Base-by-base conservation (phyloP, 176 grass and related monocot genomes). In the Avena sativa region DNA sequence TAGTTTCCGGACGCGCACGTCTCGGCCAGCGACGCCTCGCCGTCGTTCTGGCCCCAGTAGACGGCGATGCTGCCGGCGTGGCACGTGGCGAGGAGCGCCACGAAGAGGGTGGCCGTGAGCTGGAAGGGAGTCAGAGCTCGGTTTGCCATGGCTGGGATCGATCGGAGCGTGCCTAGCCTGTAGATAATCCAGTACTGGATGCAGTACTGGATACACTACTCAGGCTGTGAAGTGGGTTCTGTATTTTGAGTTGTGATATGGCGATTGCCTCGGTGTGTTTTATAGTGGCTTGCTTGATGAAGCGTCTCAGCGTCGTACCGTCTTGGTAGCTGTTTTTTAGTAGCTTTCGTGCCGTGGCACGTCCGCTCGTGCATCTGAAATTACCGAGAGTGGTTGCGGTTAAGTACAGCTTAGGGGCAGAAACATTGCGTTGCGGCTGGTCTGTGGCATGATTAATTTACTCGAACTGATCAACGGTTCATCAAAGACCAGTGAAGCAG, bases 41-140 rank as follows among this genome's bases (percentile, higher is more conserved):
- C 61, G 74, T 76, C 85, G 83, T 93, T 93, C 79, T 93, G 86
- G 44, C 91, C 93, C 91, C 88, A 91, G 69, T 91, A 95, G 13
- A 93, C 46, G 1, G 93, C 80, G 30, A 95, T 91, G 58, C 79
- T 17, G 51, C 93, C 93, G 71, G 86, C 91, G 3, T 93, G 88
- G 78, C 83, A 81, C 15, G 76, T 89, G 10, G 25, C 75, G 0
- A 84, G 15, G 44, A 95, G 76, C 13, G 61, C 71, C 80, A 48
- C 30, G 4, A 86, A 3, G 34, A 84, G 20, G 20, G 74, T 8
- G 15, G 75, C 57, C 0, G 17, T 32, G 59, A 92, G 87, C 50
- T 21, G 79, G 5, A 87, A 28, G 20, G 67, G 74, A 19, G 80
- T 11, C 12, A 68, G 57, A 43, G 16, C 40, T 77, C 76, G 59